Conservation (phyloP, 2,329 filamentous ascomycete genomes). For the Beauveria sp. region DNA sequence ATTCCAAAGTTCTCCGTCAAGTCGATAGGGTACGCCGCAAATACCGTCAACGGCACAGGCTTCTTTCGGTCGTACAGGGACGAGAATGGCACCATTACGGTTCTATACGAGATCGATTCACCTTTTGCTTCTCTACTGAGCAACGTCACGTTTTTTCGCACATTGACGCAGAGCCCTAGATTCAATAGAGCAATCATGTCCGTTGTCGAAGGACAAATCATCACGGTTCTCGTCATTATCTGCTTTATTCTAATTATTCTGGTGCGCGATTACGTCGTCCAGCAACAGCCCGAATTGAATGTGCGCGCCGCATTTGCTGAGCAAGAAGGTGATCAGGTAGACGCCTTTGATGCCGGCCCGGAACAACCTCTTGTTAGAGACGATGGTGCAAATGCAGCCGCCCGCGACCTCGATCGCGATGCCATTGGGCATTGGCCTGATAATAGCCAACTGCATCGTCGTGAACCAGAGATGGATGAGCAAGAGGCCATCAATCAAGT, state of each 20-base stretch:
- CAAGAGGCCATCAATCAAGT: not conserved
- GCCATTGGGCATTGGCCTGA: not conserved
- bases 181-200: slow-evolving; percentile 76
- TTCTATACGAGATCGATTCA: slow-evolving; percentile 1
- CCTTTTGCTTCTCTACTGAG: slow-evolving; percentile 41
- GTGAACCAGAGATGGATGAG: not conserved
- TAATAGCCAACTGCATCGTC: not conserved
- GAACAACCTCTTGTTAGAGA: not conserved
- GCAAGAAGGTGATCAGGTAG: slow-evolving; percentile 10
- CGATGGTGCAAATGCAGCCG: not conserved
- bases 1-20: slow-evolving; percentile 2
- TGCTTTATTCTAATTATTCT: slow-evolving; percentile 96
- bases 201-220: slow-evolving; percentile 84
- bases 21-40: not conserved
- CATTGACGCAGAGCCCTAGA: slow-evolving; percentile 59
- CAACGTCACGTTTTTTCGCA: slow-evolving; percentile 48
- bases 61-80: slow-evolving; percentile 1
- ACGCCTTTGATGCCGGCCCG: slow-evolving; percentile 16
- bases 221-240: slow-evolving; percentile 83
- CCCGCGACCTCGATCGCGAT: not conserved
- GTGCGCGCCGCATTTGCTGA: slow-evolving; percentile 61
- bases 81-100: slow-evolving; percentile 6
- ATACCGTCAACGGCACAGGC: not conserved
- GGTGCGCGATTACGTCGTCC: slow-evolving; percentile 95
- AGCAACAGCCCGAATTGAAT: slow-evolving; percentile 91